A percentile compares a stretch with the other conserved stretches of the same genome.
These are phyloP conservation scores for Marasmius oreades DNA, from an alignment of 1,284 basidiomycete genomes.

Conservation along the genomic window DNA sequence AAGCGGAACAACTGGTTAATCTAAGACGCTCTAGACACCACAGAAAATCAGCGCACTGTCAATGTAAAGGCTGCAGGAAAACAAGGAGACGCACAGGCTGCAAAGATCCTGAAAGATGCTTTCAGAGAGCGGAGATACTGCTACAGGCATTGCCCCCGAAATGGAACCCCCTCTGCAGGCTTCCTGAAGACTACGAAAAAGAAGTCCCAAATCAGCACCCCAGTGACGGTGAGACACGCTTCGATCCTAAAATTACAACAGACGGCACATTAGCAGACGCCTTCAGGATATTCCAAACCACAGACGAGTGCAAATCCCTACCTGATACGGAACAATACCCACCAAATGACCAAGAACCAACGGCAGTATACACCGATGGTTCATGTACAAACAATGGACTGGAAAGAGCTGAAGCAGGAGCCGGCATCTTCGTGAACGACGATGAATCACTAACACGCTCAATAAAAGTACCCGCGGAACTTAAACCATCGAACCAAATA, in stretches of 20 bases:
- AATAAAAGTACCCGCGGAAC: constrained; percentile 16
- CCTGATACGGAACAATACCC: neutral
- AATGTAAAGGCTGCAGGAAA: constrained; percentile 1
- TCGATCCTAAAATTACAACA: constrained; percentile 10
- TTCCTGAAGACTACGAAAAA: constrained; percentile 14
- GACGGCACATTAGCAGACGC: constrained; percentile 8
- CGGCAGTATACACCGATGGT: constrained; percentile 22
- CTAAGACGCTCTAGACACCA: constrained; percentile 8
- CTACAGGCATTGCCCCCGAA: constrained; percentile 11
- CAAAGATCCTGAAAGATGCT: constrained; percentile 4
- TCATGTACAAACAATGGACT: constrained; percentile 22
- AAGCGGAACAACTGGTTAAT: constrained; percentile 6
- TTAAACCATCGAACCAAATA: constrained; percentile 22
- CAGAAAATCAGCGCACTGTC: neutral
- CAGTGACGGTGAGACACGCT: constrained; percentile 2
- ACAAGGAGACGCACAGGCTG: neutral
- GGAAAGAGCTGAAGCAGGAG: constrained; percentile 17
- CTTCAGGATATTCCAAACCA: constrained; percentile 17
- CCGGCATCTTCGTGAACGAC: constrained; percentile 19
- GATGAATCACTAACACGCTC: constrained; percentile 16
- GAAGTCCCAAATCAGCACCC: neutral
- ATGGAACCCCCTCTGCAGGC: constrained; percentile 1
- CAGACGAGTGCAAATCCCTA: neutral
- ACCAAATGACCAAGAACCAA: neutral
- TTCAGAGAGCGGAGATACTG: constrained; percentile 4